These are phyloP conservation scores for Musa itinerans DNA, from an alignment of 176 grass and related monocot species.

Conservation along the genomic window DNA sequence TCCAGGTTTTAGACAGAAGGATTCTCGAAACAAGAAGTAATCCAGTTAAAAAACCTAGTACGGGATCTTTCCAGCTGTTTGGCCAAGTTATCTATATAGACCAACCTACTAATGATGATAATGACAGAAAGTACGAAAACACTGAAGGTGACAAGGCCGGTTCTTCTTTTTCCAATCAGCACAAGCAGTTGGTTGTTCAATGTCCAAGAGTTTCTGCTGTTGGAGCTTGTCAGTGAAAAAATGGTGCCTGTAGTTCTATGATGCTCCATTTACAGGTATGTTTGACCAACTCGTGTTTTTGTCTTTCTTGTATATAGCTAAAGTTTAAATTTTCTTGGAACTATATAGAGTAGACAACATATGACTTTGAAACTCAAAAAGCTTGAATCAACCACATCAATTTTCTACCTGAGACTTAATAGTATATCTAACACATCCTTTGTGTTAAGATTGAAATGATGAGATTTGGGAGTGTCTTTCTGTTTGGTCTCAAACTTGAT, in stretches of 20 bases:
- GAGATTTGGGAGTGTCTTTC: too few relatives aligned
- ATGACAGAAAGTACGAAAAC: not conserved
- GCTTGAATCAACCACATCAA: too few relatives aligned
- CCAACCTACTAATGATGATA: not conserved
- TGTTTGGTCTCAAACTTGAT: too few relatives aligned
- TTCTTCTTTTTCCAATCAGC: too few relatives aligned
- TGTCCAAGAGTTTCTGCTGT: not conserved
- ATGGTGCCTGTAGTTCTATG: not conserved
- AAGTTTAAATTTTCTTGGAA: not conserved
- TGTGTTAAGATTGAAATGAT: too few relatives aligned
- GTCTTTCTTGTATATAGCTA: too few relatives aligned
- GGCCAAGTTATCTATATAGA: slow-evolving; percentile 6
- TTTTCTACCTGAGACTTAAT: too few relatives aligned
- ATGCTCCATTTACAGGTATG: not conserved
- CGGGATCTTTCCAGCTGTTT: slow-evolving; percentile 3
- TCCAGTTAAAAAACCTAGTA: not conserved
- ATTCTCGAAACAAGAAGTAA: not conserved
- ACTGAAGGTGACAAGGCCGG: too few relatives aligned
- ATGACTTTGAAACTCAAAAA: too few relatives aligned
- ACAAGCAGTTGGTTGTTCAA: not conserved
- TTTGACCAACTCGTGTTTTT: too few relatives aligned
- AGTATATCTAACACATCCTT: too few relatives aligned
- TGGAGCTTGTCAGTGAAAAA: not conserved
- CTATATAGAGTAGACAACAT: not conserved
- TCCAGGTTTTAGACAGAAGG: not conserved